These are phyloP conservation scores for Albifimbria verrucaria DNA, from an alignment of 2,329 filamentous ascomycete species.

Conservation along the genomic window DNA sequence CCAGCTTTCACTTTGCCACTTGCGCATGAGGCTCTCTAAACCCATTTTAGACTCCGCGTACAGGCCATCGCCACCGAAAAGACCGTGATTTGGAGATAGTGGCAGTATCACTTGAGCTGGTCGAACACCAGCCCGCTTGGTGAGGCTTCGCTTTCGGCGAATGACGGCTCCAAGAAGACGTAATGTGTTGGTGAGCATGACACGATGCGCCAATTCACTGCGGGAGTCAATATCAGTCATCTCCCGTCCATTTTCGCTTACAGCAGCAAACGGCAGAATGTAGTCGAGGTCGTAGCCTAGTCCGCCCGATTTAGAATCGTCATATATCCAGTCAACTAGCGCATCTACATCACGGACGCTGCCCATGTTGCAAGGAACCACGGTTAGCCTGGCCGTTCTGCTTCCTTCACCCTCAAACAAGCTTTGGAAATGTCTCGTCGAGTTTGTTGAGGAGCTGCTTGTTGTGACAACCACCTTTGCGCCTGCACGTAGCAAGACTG, in stretches of 20 bases:
- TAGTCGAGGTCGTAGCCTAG: slow-evolving; percentile 96
- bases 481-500: slow-evolving; percentile 92
- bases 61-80: slow-evolving; percentile 88
- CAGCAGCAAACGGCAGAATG: slow-evolving; percentile 91
- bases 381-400: slow-evolving; percentile 88
- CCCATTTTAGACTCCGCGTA: slow-evolving; percentile 94
- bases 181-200: slow-evolving; percentile 95
- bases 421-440: slow-evolving; percentile 84
- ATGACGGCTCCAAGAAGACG: slow-evolving; percentile 83
- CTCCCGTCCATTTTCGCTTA: slow-evolving; percentile 92
- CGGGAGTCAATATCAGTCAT: slow-evolving; percentile 94
- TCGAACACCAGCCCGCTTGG: slow-evolving; percentile 72
- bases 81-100: slow-evolving; percentile 90
- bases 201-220: slow-evolving; percentile 92
- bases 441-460: slow-evolving; percentile 93
- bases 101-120: slow-evolving; percentile 92
- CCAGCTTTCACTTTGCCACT: slow-evolving; percentile 94
- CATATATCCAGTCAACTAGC: slow-evolving; percentile 90
- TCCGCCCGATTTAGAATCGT: slow-evolving; percentile 71
- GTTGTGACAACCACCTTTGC: slow-evolving; percentile 97
- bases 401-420: slow-evolving; percentile 71
- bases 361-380: slow-evolving; percentile 96
- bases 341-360: slow-evolving; percentile 95
- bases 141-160: slow-evolving; percentile 75
- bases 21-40: slow-evolving; percentile 88